These are phyloP conservation scores for Naganishia friedmannii DNA, from an alignment of 768 basidiomycete species.

Conservation along the genomic window DNA sequence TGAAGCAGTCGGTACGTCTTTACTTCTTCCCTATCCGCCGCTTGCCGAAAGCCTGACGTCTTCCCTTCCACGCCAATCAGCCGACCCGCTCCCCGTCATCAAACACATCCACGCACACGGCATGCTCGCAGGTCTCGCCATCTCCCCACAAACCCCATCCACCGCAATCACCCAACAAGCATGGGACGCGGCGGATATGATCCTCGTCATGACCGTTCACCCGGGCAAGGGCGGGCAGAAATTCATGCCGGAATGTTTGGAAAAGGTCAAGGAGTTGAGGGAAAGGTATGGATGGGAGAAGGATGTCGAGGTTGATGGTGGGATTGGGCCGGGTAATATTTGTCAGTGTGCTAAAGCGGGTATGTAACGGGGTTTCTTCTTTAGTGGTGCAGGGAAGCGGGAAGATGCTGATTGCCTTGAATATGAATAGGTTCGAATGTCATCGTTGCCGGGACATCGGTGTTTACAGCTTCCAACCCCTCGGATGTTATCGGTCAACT, in stretches of 20 bases:
- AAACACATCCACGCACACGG: slow-evolving; percentile 70
- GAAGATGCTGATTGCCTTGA: background rate
- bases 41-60: slow-evolving; percentile 25
- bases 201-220: slow-evolving; percentile 97
- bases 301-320: slow-evolving; percentile 98
- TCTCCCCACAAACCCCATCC: slow-evolving; percentile 91
- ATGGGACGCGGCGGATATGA: slow-evolving; percentile 81
- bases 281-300: slow-evolving; percentile 77
- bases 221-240: slow-evolving; percentile 96
- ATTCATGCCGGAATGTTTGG: slow-evolving; percentile 85
- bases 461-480: slow-evolving; percentile 78
- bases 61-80: slow-evolving; percentile 49
- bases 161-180: slow-evolving; percentile 80
- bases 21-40: background rate
- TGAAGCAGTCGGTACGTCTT: slow-evolving; percentile 77
- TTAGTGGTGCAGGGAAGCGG: background rate
- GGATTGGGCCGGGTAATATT: slow-evolving; percentile 87
- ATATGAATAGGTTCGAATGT: slow-evolving; percentile 81
- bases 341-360: slow-evolving; percentile 85
- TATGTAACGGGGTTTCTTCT: slow-evolving; percentile 43
- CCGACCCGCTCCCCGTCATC: slow-evolving; percentile 73
- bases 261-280: slow-evolving; percentile 87
- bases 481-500: slow-evolving; percentile 70
- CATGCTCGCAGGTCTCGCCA: slow-evolving; percentile 94
- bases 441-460: slow-evolving; percentile 94